Percentiles rank a stretch among this genome's conserved stretches.
phyloP scores from a whole-genome alignment of 768 basidiomycete species.

The Cyathus striatus region DNA sequence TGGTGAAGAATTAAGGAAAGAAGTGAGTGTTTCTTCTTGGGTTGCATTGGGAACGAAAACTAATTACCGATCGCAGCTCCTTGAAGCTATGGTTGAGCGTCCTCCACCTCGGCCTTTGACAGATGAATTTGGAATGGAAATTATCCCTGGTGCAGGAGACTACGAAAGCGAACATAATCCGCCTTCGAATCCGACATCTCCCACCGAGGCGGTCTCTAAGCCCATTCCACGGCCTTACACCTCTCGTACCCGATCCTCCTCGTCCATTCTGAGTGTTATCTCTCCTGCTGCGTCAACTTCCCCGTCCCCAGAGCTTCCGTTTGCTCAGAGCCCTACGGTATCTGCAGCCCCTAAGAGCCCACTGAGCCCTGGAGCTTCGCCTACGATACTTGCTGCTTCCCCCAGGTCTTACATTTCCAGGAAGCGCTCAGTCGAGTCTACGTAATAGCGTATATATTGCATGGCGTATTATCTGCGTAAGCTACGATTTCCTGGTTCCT shows the following conservation, averaged over 20 bases:
- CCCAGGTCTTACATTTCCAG: slow-evolving; percentile 18
- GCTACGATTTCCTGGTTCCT: too few species aligned
- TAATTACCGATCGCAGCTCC: slow-evolving; percentile 45
- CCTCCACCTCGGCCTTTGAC: slow-evolving; percentile 70
- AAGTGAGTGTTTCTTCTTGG: slow-evolving; percentile 33
- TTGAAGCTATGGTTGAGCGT: slow-evolving; percentile 83
- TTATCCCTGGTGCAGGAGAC: slow-evolving; percentile 12
- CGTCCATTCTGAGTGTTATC: slow-evolving; percentile 33
- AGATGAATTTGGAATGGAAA: slow-evolving; percentile 53
- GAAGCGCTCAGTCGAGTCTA: slow-evolving; percentile 16
- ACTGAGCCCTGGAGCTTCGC: slow-evolving; percentile 8
- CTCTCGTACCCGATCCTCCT: slow-evolving; percentile 48
- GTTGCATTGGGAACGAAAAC: not conserved
- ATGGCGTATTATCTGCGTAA: not conserved
- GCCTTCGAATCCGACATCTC: slow-evolving; percentile 17
- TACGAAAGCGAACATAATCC: slow-evolving; percentile 6
- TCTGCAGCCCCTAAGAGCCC: slow-evolving; percentile 9
- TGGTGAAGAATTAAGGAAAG: slow-evolving; percentile 82
- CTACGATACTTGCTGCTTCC: too few species aligned
- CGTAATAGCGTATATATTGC: slow-evolving; percentile 5
- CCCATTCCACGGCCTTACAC: slow-evolving; percentile 56
- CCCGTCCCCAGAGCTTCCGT: slow-evolving; percentile 11
- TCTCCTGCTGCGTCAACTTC: slow-evolving; percentile 32
- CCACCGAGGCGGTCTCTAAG: slow-evolving; percentile 29
- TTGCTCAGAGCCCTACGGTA: slow-evolving; percentile 9